These are phyloP conservation scores for Pestalotiopsis sp. DNA, from an alignment of 2,329 filamentous ascomycete species.

Conservation along the genomic window DNA sequence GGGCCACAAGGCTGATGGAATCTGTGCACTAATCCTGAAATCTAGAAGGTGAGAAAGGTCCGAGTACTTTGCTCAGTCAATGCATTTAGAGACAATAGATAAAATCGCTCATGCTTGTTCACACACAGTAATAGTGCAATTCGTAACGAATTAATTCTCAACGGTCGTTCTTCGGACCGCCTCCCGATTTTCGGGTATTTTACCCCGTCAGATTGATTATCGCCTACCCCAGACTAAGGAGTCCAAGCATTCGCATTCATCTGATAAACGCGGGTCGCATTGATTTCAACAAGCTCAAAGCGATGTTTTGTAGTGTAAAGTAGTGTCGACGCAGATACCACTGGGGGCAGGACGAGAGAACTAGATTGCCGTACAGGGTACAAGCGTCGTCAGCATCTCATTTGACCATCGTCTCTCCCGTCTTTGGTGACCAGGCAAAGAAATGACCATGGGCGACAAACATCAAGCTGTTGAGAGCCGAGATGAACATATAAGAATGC, in stretches of 20 bases:
- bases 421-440: background rate
- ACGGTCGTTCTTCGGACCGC: background rate
- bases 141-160: background rate
- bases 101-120: background rate
- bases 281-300: too few relatives aligned
- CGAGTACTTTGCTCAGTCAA: background rate
- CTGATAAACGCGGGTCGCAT: too few relatives aligned
- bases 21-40: too few relatives aligned
- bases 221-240: background rate
- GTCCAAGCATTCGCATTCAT: too few relatives aligned
- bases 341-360: background rate
- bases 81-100: background rate
- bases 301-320: too few relatives aligned
- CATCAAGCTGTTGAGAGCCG: conserved; percentile 9
- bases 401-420: background rate
- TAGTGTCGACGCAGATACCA: background rate
- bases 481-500: background rate
- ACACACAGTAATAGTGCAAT: background rate
- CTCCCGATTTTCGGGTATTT: background rate
- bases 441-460: background rate
- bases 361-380: background rate
- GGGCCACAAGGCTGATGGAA: too few relatives aligned
- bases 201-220: background rate
- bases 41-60: too few relatives aligned
- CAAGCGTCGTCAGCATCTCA: background rate